phyloP scores from a whole-genome alignment of 305 asterid genomes.

The Striga hermonthica region DNA sequence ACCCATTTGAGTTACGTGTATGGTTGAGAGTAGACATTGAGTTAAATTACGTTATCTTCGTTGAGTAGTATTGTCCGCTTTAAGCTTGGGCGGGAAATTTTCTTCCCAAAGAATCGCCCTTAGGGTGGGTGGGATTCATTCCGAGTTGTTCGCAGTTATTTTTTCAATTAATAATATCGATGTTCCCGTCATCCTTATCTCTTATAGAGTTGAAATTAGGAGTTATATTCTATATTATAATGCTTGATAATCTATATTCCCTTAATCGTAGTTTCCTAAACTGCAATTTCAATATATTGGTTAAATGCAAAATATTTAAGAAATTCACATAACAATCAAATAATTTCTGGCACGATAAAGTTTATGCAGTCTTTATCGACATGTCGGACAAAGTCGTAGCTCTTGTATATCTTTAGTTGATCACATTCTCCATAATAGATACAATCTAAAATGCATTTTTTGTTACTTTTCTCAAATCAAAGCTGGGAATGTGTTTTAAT shows the following conservation, averaged over 20 bases:
- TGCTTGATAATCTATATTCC: background rate
- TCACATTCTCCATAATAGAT: constrained; percentile 1
- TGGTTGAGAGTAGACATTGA: too few relatives aligned
- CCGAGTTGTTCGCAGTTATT: too few relatives aligned
- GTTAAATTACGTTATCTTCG: too few relatives aligned
- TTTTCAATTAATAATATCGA: too few relatives aligned
- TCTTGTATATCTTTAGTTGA: background rate
- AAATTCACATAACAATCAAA: background rate
- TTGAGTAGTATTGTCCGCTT: too few relatives aligned
- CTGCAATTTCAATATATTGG: background rate
- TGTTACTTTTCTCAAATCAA: constrained; percentile 21
- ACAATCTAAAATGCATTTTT: constrained; percentile 7
- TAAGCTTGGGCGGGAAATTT: too few relatives aligned
- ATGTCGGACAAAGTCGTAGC: background rate
- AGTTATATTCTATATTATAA: background rate
- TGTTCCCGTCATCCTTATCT: background rate
- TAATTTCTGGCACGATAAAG: background rate
- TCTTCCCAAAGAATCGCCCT: too few relatives aligned
- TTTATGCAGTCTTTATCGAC: background rate
- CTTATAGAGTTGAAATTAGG: constrained; percentile 22
- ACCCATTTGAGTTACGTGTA: too few relatives aligned
- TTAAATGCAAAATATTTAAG: background rate
- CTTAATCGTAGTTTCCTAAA: background rate
- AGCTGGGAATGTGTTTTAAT: constrained; percentile 20
- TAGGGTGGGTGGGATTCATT: too few relatives aligned